phyloP scores from a whole-genome alignment of 2,329 filamentous ascomycete genomes.

The Colletotrichum orchidophilum region DNA sequence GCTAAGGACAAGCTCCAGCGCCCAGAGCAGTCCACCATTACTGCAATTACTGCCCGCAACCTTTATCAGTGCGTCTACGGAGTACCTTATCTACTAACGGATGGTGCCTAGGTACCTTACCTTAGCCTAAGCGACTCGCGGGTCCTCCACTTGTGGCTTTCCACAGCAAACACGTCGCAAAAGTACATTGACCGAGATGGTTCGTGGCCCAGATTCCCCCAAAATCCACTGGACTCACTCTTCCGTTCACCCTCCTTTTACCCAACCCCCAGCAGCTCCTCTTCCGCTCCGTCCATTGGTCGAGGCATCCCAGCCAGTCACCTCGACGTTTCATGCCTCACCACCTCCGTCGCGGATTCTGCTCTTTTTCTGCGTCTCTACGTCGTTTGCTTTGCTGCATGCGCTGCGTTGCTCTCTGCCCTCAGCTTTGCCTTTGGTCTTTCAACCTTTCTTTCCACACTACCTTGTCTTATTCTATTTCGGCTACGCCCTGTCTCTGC shows the following conservation, averaged over 20 bases:
- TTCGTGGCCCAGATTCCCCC: constrained; percentile 22
- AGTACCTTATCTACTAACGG: too few species aligned
- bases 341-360: constrained; percentile 42
- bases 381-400: background rate
- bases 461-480: background rate
- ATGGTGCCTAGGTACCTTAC: background rate
- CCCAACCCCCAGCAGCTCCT: constrained; percentile 6
- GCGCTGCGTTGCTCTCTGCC: background rate
- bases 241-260: constrained; percentile 19
- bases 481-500: background rate
- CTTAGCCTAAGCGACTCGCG: background rate
- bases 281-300: constrained; percentile 34
- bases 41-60: background rate
- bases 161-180: background rate
- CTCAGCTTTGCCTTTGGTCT: background rate
- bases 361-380: constrained; percentile 20
- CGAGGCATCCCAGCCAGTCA: constrained; percentile 35
- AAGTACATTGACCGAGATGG: background rate
- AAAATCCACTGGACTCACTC: constrained; percentile 15
- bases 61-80: constrained; percentile 15
- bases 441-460: background rate
- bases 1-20: background rate
- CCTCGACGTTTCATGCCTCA: constrained; percentile 44
- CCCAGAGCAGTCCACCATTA: constrained; percentile 10
- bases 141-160: background rate